Base-by-base conservation (phyloP, 2,329 filamentous ascomycete genomes). In the Fusarium anthophilum region DNA sequence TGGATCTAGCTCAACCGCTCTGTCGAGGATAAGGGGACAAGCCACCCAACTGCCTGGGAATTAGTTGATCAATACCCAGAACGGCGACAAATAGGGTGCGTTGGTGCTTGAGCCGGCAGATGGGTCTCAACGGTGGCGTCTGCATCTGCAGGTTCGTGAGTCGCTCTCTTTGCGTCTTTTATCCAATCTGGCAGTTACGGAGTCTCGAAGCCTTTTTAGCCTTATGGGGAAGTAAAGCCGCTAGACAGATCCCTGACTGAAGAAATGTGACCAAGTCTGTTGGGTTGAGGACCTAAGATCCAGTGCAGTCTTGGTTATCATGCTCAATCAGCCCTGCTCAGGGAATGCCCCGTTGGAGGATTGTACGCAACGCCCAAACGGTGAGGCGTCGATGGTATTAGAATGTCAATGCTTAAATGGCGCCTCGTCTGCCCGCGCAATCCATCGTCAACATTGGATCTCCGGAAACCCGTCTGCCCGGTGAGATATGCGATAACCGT, bases 31-130 rank as follows among this genome's bases (percentile, higher is more conserved):
- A 69, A 76, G 68, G 20, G 65, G 45, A 61, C 43, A 59, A 66
- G 47, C 73, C 76, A 55, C 63, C 72, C 72, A 70, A 60, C 55
- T 70, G 47, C 60, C 69, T 73, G 66, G 69, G 63, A 73, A 45
- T 43, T 70, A 44, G 66, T 56, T 63, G 76, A 77, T 76, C 76
- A 75, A 53, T 76, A 72, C 71, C 72, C 54, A 66, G 68, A 76
- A 74, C 50, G 56, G 74, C 66, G 68, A 72, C 60, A 64, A 78
- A 77, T 73, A 62, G 66, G 68, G 35, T 61, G 54, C 35, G 35
- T 45, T 59, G 45, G 55, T 26, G 56, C 61, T 55, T 56, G 70
- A 59, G 63, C 70, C 66, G 41, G 55, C 58, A 65, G 50, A 76
- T 60, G 55, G 67, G 61, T 58, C 74, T 59, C 44, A 62, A 64